Base-by-base conservation (phyloP, 176 grass and related monocot genomes). In the Oryza rufipogon region DNA sequence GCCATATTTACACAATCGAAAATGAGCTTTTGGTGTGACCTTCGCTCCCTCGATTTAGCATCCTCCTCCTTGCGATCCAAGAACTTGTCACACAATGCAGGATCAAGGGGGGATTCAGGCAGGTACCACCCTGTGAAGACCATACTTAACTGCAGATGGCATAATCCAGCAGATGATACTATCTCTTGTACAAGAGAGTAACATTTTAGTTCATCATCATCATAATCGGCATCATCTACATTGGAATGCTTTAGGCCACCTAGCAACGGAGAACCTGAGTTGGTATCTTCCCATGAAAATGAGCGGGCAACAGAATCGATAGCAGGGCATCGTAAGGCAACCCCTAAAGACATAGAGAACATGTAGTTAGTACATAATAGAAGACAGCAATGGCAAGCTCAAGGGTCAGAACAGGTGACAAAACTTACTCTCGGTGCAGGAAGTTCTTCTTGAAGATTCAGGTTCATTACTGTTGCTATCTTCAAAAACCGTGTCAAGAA, bases 11-110 rank as follows among this genome's bases (percentile, higher is more conserved):
- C 96, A 70, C 81, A 91, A 70, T 98, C 91, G 44, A 98, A 96
- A 58, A 98, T 46, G 41, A 98, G 87, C 89, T 87, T 94, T 77
- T 95, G 85, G 80, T 89, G 94, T 2, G 96, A 94, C 38, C 93
- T 85, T 69, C 90, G 89, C 86, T 98, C 91, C 76, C 87, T 89
- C 4, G 84, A 95, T 65, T 90, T 95, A 28, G 85, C 91, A 8
- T 83, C 83, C 79, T 98, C 96, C 66, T 90, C 89, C 76, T 92
- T 95, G 39, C 80, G 90, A 71, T 92, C 88, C 79, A 95, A 73
- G 60, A 98, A 89, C 47, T 89, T 85, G 44, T 94, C 91, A 7
- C 94, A 80, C 68, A 96, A 83, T 25, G 64, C 71, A 28, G 91
- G 93, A 39, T 96, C 80, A 60, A 98, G 77, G 66, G 96, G 91